Evolutionary conservation across 225 moss, liverwort and hornwort genomes (phyloP).

Genomic region (Antitrichia curtipendula): DNA sequence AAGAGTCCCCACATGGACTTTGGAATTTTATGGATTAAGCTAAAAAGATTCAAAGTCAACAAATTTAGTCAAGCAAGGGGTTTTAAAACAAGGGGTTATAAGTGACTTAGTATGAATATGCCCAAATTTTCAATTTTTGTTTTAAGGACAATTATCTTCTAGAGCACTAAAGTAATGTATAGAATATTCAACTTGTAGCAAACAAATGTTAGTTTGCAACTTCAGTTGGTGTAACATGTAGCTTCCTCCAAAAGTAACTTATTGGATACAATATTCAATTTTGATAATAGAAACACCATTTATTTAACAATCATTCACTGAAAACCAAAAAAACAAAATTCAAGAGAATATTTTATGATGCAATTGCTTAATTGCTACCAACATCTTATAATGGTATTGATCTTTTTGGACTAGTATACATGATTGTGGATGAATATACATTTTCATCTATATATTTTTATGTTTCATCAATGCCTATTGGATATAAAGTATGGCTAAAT

Average conservation of each 20-base stretch:
- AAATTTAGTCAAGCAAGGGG: too few species aligned
- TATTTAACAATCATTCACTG: not conserved
- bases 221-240: too few species aligned
- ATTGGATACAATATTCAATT: not conserved
- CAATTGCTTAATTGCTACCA: not conserved
- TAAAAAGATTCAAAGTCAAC: too few species aligned
- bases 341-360: not conserved
- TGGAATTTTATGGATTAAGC: too few species aligned
- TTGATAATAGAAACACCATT: not conserved
- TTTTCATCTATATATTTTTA: not conserved
- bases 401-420: not conserved
- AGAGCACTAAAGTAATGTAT: not conserved
- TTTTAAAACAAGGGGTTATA: too few species aligned
- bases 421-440: too few species aligned
- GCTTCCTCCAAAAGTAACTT: too few species aligned
- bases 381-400: not conserved
- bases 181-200: not conserved
- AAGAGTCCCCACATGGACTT: too few species aligned
- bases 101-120: not conserved
- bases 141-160: not conserved
- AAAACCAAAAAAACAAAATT: not conserved
- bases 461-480: rapidly evolving
- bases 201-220: too few species aligned
- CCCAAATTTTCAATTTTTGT: not conserved
- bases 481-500: not conserved